Evolutionary conservation across 805 yeast species (phyloP), one percentile per base, ranked within the genome.

Genomic region (Yarrowia sp.): DNA sequence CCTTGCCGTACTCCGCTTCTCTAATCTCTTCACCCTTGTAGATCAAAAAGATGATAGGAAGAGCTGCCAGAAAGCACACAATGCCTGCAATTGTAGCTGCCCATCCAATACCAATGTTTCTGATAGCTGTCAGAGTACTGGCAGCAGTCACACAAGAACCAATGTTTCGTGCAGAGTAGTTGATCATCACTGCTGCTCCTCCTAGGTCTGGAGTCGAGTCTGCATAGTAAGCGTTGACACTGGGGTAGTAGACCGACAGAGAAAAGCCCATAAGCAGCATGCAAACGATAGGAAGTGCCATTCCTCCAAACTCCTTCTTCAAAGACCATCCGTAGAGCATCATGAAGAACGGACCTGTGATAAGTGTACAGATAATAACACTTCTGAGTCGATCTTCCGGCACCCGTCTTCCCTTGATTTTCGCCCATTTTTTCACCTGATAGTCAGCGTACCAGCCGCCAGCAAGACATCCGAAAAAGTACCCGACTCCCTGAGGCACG

Each of bases 91-190:
- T 80, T 0, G 88, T 84, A 70, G 82, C 80, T 1, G 85, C 77
- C 87, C 87, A 84, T 3, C 88, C 89, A 43, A 85, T 79, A 0
- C 89, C 89, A 52, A 86, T 84, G 38, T 75, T 72, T 1, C 82
- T 71, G 12, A 86, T 77, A 45, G 83, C 82, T 8, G 78, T 76
- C 26, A 86, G 76, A 69, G 84, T 82, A 2, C 85, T 79, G 4
- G 84, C 86, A 5, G 86, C 80, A 0, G 84, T 83, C 4, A 85
- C 75, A 1, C 85, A 86, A 7, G 85, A 85, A 7, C 85, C 84
- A 0, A 84, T 69, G 71, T 81, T 85, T 59, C 89, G 75, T 0
- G 82, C 74, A 61, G 83, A 81, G 70, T 86, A 86, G 71, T 85
- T 85, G 8, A 85, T 81, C 0, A 84, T 87, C 41, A 86, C 82